Evolutionary conservation across 345 rosid species (phyloP), one percentile per base, ranked within the genome.

Genomic region (Salix caprea): DNA sequence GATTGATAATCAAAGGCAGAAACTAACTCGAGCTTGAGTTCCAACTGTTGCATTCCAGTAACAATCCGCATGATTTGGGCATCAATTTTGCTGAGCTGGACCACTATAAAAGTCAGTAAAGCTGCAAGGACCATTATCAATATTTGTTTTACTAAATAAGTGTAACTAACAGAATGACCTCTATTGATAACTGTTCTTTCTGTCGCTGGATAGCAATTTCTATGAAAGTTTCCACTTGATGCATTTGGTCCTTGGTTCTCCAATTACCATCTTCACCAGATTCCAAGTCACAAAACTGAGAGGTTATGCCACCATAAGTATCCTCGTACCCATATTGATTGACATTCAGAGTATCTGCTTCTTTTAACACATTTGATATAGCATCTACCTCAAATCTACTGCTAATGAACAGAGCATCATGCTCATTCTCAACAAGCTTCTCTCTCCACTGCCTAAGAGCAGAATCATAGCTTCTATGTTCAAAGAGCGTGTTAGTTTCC

Each of bases 41-140:
- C 92, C 87, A 93, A 87, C 69, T 93, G 90, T 85, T 91, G 98
- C 96, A 92, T 91, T 74, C 85, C 92, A 60, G 85, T 71, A 69
- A 91, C 89, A 81, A 75, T 87, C 65, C 85, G 87, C 98, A 93
- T 88, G 65, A 92, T 89, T 67, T 77, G 82, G 9, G 96, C 97
- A 71, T 96, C 98, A 52, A 87, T 80, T 93, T 90, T 92, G 83
- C 96, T 89, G 69, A 93, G 88, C 99, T 96, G 94, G 77, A 78
- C 69, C 21, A 78, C 40, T 73, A 81, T 37, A 81, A 50, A 76
- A 77, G 75, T 65, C 37, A 71, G 60, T 78, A 74, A 68, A 58
- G 64, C 2, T 36, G 54, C 16, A 70, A 48, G 34, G 37, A 67
- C 15, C 67, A 18, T n/a, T 13, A 60, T 61, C 56, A 67, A 73